A percentile compares a stretch with the other conserved stretches of the same genome.
These are phyloP conservation scores for Platanthera guangdongensis DNA, from an alignment of 106 monocot species.

Conservation along the genomic window DNA sequence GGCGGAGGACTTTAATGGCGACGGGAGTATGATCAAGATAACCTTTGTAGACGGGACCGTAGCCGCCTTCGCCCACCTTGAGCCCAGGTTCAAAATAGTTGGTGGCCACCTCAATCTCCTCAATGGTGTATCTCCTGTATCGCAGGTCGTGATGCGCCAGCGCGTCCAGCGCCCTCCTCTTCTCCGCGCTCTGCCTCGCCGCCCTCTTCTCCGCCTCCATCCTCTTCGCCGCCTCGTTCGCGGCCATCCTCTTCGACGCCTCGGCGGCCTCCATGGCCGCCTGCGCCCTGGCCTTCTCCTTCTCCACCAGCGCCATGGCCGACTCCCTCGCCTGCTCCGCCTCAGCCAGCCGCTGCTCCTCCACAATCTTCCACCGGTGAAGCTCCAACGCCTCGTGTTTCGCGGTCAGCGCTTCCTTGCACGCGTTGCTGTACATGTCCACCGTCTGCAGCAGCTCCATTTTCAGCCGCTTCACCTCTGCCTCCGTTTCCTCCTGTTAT, in stretches of 20 bases:
- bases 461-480: constrained; percentile 64
- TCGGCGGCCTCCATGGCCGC: constrained; percentile 64
- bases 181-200: constrained; percentile 48
- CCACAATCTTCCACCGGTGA: constrained; percentile 54
- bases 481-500: constrained; percentile 47
- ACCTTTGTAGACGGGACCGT: constrained; percentile 30
- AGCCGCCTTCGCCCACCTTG: constrained; percentile 47
- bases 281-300: constrained; percentile 46
- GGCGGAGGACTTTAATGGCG: constrained; percentile 40
- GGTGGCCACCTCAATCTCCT: constrained; percentile 73
- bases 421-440: constrained; percentile 76
- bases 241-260: constrained; percentile 54
- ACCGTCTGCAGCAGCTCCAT: constrained; percentile 67
- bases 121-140: constrained; percentile 65
- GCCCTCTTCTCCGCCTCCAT: constrained; percentile 57
- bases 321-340: constrained; percentile 38
- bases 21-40: constrained; percentile 31
- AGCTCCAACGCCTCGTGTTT: constrained; percentile 68
- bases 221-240: constrained; percentile 68
- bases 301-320: constrained; percentile 47
- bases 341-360: constrained; percentile 38
- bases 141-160: constrained; percentile 11
- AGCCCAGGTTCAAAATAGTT: constrained; percentile 35
- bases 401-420: constrained; percentile 61
- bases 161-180: constrained; percentile 15